Evolutionary conservation across 805 yeast species (phyloP).

Genomic region (Hanseniaspora jakobsenii): DNA sequence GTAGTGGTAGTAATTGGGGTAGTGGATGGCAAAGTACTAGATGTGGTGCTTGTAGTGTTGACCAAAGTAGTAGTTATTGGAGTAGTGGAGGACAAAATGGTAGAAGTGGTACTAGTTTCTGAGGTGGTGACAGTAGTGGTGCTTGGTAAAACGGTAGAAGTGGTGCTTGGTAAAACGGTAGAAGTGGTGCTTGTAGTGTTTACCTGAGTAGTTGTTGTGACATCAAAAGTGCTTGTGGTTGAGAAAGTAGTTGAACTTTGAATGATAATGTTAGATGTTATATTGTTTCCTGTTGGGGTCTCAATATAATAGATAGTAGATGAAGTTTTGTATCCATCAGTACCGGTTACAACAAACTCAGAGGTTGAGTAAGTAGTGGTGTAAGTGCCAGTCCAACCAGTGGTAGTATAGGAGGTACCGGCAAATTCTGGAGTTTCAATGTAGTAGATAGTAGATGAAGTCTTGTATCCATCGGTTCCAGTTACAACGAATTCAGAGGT

Average conservation of each 20-base stretch:
- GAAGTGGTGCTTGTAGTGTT: not conserved
- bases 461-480: not conserved
- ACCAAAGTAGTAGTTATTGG: conserved; percentile 12
- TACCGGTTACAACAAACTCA: not conserved
- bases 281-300: not conserved
- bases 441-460: not conserved
- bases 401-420: not conserved
- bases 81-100: not conserved
- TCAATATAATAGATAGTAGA: not conserved
- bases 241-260: not conserved
- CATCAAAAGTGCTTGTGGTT: not conserved
- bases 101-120: not conserved
- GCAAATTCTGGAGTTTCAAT: conserved; percentile 3
- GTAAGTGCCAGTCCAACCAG: conserved; percentile 1
- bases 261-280: not conserved
- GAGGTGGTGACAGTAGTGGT: not conserved
- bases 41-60: conserved; percentile 8
- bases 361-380: not conserved
- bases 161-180: conserved; percentile 7
- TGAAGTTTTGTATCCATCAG: not conserved
- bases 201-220: not conserved
- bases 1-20: not conserved
- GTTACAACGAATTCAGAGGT: not conserved
- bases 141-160: conserved; percentile 14
- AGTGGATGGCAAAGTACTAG: conserved; percentile 3